A percentile compares a stretch with the other conserved stretches of the same genome.
Evolutionary conservation across 1,284 basidiomycete species (phyloP).

Genomic region (Ganoderma resinaceum): DNA sequence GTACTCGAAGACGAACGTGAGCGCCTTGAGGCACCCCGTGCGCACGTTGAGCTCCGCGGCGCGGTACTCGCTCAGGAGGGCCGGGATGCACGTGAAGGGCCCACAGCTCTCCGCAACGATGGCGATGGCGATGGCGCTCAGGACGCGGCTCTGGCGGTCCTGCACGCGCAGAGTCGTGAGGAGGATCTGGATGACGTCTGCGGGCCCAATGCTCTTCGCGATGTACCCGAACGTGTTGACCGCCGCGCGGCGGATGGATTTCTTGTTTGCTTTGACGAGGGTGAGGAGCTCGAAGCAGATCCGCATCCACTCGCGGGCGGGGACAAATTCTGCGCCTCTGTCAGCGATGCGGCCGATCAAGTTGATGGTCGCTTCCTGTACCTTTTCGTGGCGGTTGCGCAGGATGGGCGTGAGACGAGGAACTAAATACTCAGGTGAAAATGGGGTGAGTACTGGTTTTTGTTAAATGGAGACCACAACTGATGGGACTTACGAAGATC

Average conservation of each 20-base stretch:
- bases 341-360: constrained; percentile 99
- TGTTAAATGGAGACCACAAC: constrained; percentile 7
- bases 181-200: constrained; percentile 97
- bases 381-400: constrained; percentile 98
- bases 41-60: constrained; percentile 98
- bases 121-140: constrained; percentile 98
- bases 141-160: constrained; percentile 98
- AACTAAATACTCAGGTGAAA: constrained; percentile 54
- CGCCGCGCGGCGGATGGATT: constrained; percentile 96
- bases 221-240: constrained; percentile 99
- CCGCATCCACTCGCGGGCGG: constrained; percentile 99
- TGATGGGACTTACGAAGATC: constrained; percentile 80
- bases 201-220: constrained; percentile 98
- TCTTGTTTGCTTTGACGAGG: constrained; percentile 98
- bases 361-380: constrained; percentile 99
- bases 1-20: constrained; percentile 99
- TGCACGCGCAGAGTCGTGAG: constrained; percentile 97
- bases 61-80: constrained; percentile 98
- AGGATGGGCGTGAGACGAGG: constrained; percentile 99
- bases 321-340: constrained; percentile 98
- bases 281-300: constrained; percentile 99
- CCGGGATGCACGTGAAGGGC: constrained; percentile 99
- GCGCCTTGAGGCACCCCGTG: constrained; percentile 98
- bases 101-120: constrained; percentile 98
- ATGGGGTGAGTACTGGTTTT: constrained; percentile 1